Percentiles rank a stretch among this genome's conserved stretches.
These are phyloP conservation scores for Coleophoma eucalyptorum DNA, from an alignment of 2,329 filamentous ascomycete genomes.

Conservation along the genomic window DNA sequence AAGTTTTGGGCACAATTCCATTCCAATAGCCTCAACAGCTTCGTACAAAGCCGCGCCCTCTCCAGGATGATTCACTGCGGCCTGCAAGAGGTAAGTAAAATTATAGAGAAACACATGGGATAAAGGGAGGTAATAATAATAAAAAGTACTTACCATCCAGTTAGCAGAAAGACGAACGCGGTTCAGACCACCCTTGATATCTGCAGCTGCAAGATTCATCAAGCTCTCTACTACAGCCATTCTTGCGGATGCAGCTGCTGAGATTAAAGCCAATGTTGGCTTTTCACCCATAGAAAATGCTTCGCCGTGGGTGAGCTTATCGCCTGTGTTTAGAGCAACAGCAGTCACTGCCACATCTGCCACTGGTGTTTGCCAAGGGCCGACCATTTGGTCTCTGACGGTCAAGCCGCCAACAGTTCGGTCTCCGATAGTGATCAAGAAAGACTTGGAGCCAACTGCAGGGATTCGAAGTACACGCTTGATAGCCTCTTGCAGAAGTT, in stretches of 20 bases:
- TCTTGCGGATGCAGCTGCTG: conserved; percentile 81
- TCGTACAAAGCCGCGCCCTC: conserved; percentile 92
- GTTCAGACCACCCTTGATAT: conserved; percentile 58
- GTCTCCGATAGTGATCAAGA: conserved; percentile 95
- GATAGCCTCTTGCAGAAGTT: conserved; percentile 60
- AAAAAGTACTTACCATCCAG: conserved; percentile 70
- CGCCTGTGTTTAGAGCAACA: conserved; percentile 65
- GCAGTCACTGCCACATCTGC: conserved; percentile 92
- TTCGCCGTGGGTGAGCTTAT: conserved; percentile 76
- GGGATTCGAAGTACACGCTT: conserved; percentile 81
- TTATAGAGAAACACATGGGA: too few relatives aligned
- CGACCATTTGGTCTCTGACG: conserved; percentile 90
- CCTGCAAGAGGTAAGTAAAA: too few relatives aligned
- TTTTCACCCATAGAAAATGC: conserved; percentile 98
- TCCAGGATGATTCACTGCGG: conserved; percentile 86
- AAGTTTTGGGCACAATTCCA: conserved; percentile 87
- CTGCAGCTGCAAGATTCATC: conserved; percentile 85
- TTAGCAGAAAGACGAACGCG: conserved; percentile 90
- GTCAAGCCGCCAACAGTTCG: conserved; percentile 87
- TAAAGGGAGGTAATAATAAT: too few relatives aligned
- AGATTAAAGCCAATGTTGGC: conserved; percentile 84
- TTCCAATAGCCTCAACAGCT: conserved; percentile 87
- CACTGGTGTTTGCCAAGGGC: conserved; percentile 92
- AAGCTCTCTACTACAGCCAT: conserved; percentile 96
- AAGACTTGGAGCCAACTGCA: conserved; percentile 92